These are phyloP conservation scores for Suillus placidus DNA, from an alignment of 768 basidiomycete species.

Conservation along the genomic window DNA sequence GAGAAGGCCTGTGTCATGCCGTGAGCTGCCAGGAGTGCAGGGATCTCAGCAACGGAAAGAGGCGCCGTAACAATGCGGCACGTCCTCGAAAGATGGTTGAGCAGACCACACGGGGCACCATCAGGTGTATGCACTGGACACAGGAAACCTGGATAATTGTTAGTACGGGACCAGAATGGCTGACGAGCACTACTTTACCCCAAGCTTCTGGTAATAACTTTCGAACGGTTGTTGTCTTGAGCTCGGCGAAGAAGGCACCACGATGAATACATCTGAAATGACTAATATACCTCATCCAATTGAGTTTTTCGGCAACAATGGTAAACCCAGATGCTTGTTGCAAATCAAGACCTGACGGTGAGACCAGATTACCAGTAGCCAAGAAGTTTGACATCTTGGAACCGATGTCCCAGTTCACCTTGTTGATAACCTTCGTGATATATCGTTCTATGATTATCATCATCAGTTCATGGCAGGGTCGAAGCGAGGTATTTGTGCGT, in stretches of 20 bases:
- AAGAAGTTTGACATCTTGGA: conserved; percentile 90
- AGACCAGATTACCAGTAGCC: conserved; percentile 94
- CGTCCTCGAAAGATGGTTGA: conserved; percentile 93
- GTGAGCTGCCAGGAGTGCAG: conserved; percentile 76
- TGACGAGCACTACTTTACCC: conserved; percentile 55
- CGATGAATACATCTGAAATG: conserved; percentile 98
- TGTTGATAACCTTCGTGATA: conserved; percentile 70
- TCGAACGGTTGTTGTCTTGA: conserved; percentile 97
- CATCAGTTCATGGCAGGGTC: conserved; percentile 11
- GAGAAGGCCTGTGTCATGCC: conserved; percentile 95
- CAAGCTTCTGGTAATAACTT: conserved; percentile 97
- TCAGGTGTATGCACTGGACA: conserved; percentile 99
- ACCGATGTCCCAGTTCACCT: conserved; percentile 91
- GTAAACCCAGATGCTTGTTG: conserved; percentile 99
- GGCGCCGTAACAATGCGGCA: conserved; percentile 88
- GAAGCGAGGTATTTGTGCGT: conserved; percentile 33
- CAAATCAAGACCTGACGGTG: conserved; percentile 92
- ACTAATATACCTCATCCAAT: conserved; percentile 97
- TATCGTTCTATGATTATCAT: conserved; percentile 63
- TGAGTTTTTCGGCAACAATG: conserved; percentile 97
- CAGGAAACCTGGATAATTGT: conserved; percentile 70
- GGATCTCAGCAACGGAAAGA: conserved; percentile 77
- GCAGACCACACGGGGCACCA: conserved; percentile 94
- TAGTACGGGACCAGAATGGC: conserved; percentile 11
- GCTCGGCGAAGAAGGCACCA: conserved; percentile 98